phyloP scores from a whole-genome alignment of 2,329 filamentous ascomycete species.

The Venturiaceae sp. region DNA sequence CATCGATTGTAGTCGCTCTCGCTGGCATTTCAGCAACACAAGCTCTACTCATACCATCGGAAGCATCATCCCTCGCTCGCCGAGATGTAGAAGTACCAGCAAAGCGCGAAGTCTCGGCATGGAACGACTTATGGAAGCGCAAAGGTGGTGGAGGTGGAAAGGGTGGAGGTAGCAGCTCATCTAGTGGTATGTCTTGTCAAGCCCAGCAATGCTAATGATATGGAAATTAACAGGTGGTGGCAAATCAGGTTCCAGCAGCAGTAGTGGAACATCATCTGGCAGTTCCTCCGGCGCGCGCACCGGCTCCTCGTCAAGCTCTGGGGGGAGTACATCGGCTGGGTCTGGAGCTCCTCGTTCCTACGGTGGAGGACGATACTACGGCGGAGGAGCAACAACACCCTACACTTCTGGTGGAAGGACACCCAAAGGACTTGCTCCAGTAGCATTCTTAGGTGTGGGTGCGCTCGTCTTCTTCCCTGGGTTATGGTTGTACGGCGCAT shows the following conservation, averaged over 20 bases:
- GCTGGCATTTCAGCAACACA: background rate
- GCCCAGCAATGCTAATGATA: conserved; percentile 9
- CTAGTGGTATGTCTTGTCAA: conserved; percentile 10
- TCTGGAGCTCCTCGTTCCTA: conserved; percentile 48
- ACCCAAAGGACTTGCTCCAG: conserved; percentile 40
- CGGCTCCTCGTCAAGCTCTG: conserved; percentile 18
- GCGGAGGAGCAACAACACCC: conserved; percentile 52
- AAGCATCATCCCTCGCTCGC: background rate
- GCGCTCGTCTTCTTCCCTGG: conserved; percentile 52
- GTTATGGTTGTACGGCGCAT: conserved; percentile 54
- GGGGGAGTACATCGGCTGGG: conserved; percentile 42
- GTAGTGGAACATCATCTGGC: conserved; percentile 1
- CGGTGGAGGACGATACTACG: conserved; percentile 56
- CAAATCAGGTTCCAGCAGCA: conserved; percentile 1
- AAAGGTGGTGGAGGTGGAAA: conserved; percentile 36
- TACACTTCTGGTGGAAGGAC: conserved; percentile 47
- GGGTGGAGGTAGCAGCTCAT: conserved; percentile 16
- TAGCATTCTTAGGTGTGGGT: conserved; percentile 35
- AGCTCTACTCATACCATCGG: conserved; percentile 8
- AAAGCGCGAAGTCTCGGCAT: conserved; percentile 1
- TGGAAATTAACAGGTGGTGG: background rate
- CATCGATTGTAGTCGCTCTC: background rate
- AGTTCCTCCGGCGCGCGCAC: conserved; percentile 13
- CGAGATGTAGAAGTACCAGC: background rate
- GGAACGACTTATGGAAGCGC: conserved; percentile 32